Base-by-base conservation (phyloP, 305 asterid species). In the Fraxinus ornus region DNA sequence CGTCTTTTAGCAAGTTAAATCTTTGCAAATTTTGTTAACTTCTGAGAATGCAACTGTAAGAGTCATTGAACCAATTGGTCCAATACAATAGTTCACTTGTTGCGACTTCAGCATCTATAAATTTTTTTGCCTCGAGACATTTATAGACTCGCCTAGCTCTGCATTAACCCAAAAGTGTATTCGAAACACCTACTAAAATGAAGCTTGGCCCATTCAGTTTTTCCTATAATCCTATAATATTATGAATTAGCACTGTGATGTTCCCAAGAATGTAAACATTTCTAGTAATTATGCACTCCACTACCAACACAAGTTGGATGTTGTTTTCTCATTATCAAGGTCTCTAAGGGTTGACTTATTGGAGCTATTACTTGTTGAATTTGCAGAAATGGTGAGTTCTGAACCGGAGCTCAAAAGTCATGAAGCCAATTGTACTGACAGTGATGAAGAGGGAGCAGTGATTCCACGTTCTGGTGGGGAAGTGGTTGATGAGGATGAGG, bases 401-500 rank as follows among this genome's bases (percentile, higher is more conserved):
- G 85, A 86, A 76, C 83, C 83, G 5, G 88, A 85, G 68, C 81
- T 84, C 44, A 88, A 84, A 81, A 83, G 64, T 28, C 85, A 73
- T n/a, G 89, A 87, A 83, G 86, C 84, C 5, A 75, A 78, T 24
- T 86, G 84, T 71, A 89, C 86, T 78, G 91, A 89, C 49, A 87
- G 91, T 64, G 91, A 90, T 22, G 92, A 87, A 73, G 94, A 90
- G 39, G 91, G 88, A 78, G 83, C 84, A 19, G 82, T 86, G 64
- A 80, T 83, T 52, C 89, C 86, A 0, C 84, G 87, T n/a, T 87
- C 88, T 13, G 91, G 89, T 77, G 91, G 91, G 62, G 92, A 91
- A 85, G 93, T 89, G 78, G 93, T 88, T 49, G 90, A 90, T 77
- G 84, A 85, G 76, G 88, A 85, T 7, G 91, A 89, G 78, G 88